A percentile compares a stretch with the other conserved stretches of the same genome.
Evolutionary conservation across 176 grass and related monocot genomes (phyloP).

Genomic region (Oryza officinalis): DNA sequence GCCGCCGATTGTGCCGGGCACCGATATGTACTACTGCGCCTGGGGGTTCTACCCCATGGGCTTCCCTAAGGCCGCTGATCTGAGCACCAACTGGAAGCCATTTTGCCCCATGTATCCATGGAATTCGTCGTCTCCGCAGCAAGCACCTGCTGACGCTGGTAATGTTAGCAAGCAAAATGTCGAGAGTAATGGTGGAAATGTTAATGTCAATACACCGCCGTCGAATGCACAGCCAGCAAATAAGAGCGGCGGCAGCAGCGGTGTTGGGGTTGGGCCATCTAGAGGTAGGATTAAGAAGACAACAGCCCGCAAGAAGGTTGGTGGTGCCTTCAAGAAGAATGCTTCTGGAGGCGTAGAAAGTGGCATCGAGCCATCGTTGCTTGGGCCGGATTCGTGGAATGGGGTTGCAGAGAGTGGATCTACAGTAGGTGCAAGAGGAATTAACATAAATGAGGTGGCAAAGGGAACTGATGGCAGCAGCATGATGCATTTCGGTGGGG

Average conservation of each 20-base stretch:
- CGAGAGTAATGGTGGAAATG: slow-evolving; percentile 10
- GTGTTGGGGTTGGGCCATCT: slow-evolving; percentile 18
- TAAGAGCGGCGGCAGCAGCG: not conserved
- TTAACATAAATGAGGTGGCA: slow-evolving; percentile 89
- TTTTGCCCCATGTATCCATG: slow-evolving; percentile 62
- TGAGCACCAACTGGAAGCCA: slow-evolving; percentile 78
- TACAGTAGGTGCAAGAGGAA: slow-evolving; percentile 45
- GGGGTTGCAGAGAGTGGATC: slow-evolving; percentile 29
- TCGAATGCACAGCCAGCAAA: not conserved
- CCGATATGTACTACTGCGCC: slow-evolving; percentile 81
- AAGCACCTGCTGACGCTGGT: slow-evolving; percentile 25
- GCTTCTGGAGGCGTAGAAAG: slow-evolving; percentile 26
- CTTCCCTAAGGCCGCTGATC: slow-evolving; percentile 63
- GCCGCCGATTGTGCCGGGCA: slow-evolving; percentile 84
- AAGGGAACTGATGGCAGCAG: slow-evolving; percentile 51
- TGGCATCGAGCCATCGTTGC: slow-evolving; percentile 28
- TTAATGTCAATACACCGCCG: slow-evolving; percentile 31
- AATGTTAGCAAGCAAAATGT: slow-evolving; percentile 24
- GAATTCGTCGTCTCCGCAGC: slow-evolving; percentile 37
- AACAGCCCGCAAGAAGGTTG: slow-evolving; percentile 83
- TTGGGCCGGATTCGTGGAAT: slow-evolving; percentile 9
- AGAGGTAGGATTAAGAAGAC: slow-evolving; percentile 74
- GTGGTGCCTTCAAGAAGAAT: slow-evolving; percentile 38
- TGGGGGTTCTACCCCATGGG: slow-evolving; percentile 95
- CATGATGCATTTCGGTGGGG: slow-evolving; percentile 40